phyloP scores from a whole-genome alignment of 108 stramenopile genomes.

The Skeletonema grethae region DNA sequence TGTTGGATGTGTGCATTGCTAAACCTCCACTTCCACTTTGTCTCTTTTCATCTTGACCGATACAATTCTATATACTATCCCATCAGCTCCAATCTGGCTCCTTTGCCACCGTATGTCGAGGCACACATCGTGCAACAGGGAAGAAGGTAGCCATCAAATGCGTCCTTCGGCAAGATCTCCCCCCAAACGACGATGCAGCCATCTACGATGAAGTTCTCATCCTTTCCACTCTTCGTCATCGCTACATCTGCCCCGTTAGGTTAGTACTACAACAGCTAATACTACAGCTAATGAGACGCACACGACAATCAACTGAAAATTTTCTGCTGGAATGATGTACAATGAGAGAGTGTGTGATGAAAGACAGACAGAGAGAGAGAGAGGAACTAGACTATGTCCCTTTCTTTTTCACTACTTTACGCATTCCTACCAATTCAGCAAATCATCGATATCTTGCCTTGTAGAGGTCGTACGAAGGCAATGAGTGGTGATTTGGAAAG shows the following conservation, averaged over 20 bases:
- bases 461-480: too few relatives aligned
- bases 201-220: constrained; percentile 91
- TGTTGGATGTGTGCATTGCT: not conserved
- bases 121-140: constrained; percentile 78
- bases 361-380: too few relatives aligned
- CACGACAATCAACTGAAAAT: too few relatives aligned
- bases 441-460: too few relatives aligned
- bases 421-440: too few relatives aligned
- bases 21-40: not conserved
- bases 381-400: too few relatives aligned
- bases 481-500: too few relatives aligned
- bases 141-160: constrained; percentile 87
- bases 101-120: constrained; percentile 82
- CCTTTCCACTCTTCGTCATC: constrained; percentile 80
- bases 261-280: too few relatives aligned
- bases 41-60: not conserved
- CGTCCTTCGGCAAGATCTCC: constrained; percentile 74
- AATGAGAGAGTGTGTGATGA: too few relatives aligned
- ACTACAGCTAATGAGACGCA: too few relatives aligned
- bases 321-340: too few relatives aligned
- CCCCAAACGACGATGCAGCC: constrained; percentile 80
- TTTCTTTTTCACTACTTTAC: too few relatives aligned
- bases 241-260: constrained; percentile 86
- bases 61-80: not conserved
- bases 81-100: constrained; percentile 80